phyloP scores from a whole-genome alignment of 257 asterid species.

The Fraxinus pennsylvanica region DNA sequence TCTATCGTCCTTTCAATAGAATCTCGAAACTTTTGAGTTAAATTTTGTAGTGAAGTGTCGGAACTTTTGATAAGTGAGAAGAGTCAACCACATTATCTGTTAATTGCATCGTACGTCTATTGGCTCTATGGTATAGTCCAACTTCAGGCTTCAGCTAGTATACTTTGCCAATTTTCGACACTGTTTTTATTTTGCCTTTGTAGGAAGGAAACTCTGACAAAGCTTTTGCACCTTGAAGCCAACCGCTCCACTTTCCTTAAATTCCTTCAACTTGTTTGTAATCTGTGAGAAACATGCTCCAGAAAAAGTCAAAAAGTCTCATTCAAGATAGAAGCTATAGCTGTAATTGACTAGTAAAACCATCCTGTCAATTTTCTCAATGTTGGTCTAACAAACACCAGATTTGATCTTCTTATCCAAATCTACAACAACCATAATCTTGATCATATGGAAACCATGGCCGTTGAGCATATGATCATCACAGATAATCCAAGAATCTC shows the following conservation, averaged over 20 bases:
- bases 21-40: no score
- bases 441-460: slow-evolving; percentile 25
- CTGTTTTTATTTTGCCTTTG: slow-evolving; percentile 3
- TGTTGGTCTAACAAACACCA: slow-evolving; percentile 6
- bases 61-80: no score
- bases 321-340: background rate
- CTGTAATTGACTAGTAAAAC: slow-evolving; percentile 27
- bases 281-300: background rate
- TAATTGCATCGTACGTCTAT: no score
- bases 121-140: no score
- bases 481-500: slow-evolving; percentile 44
- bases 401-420: background rate
- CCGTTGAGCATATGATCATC: slow-evolving; percentile 31
- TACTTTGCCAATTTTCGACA: background rate
- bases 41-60: no score
- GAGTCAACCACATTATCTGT: no score
- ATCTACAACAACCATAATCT: background rate
- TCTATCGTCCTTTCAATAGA: no score
- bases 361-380: background rate
- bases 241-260: background rate
- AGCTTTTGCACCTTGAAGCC: slow-evolving; percentile 3
- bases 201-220: slow-evolving; percentile 21
- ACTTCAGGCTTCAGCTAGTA: no score
- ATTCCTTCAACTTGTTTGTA: background rate
- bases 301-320: background rate